A percentile compares a stretch with the other conserved stretches of the same genome.
Evolutionary conservation across 768 basidiomycete genomes (phyloP).

Genomic region (Lanmaoa pseudosensibilis): DNA sequence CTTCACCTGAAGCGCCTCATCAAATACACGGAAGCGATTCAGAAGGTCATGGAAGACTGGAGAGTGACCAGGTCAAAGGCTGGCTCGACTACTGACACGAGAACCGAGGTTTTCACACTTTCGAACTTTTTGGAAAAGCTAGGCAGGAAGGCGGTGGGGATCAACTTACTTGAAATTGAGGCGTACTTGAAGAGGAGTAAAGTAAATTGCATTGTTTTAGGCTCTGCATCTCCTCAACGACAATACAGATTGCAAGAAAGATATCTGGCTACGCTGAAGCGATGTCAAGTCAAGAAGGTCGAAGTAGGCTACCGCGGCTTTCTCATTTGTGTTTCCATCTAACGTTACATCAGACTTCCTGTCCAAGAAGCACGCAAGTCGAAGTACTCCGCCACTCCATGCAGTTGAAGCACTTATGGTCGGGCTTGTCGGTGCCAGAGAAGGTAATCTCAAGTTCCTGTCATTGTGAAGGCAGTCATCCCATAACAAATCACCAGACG

Average conservation of each 20-base stretch:
- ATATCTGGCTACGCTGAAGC: conserved; percentile 84
- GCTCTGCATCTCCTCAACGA: background rate
- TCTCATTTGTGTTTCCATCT: background rate
- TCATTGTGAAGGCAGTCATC: background rate
- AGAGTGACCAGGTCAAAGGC: conserved; percentile 22
- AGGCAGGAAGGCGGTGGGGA: conserved; percentile 66
- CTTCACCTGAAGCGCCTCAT: conserved; percentile 81
- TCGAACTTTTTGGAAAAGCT: conserved; percentile 62
- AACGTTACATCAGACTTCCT: conserved; percentile 8
- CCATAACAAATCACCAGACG: conserved; percentile 50
- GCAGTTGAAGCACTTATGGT: conserved; percentile 76
- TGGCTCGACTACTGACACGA: conserved; percentile 14
- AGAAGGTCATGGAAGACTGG: conserved; percentile 60
- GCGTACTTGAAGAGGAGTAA: conserved; percentile 81
- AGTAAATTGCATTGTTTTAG: conserved; percentile 50
- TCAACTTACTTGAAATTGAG: conserved; percentile 84
- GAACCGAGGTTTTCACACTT: conserved; percentile 66
- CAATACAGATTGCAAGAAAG: conserved; percentile 62
- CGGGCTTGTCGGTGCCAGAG: conserved; percentile 74
- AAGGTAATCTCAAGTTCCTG: conserved; percentile 44
- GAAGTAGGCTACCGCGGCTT: conserved; percentile 12
- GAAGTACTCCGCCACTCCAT: conserved; percentile 73
- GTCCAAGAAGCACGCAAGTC: conserved; percentile 17
- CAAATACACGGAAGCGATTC: conserved; percentile 67
- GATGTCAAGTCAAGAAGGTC: conserved; percentile 44